Percentiles rank a stretch among this genome's conserved stretches.
phyloP scores from a whole-genome alignment of 202 grass and related monocot species.

The Saccharum hybrid region DNA sequence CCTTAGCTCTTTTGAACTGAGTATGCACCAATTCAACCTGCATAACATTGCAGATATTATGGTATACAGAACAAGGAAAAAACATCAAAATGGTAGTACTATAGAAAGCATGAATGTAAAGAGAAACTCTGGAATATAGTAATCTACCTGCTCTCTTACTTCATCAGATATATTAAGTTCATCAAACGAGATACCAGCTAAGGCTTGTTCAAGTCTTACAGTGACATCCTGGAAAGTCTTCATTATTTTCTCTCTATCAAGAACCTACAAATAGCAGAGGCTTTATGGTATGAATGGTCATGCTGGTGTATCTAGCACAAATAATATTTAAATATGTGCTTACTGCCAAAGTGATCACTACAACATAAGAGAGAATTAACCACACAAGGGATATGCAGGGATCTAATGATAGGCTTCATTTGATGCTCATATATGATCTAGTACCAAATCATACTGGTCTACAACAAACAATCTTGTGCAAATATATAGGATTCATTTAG shows the following conservation, averaged over 20 bases:
- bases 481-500: slow-evolving; percentile 8
- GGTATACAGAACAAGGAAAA: not conserved
- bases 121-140: slow-evolving; percentile 27
- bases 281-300: not conserved
- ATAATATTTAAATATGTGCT: not conserved
- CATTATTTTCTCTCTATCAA: slow-evolving; percentile 75
- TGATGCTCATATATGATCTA: slow-evolving; percentile 12
- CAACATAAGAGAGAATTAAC: slow-evolving; percentile 26
- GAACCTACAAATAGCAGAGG: slow-evolving; percentile 62
- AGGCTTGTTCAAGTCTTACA: slow-evolving; percentile 70
- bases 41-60: slow-evolving; percentile 43
- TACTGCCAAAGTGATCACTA: not conserved
- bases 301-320: not conserved
- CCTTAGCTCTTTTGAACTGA: slow-evolving; percentile 96
- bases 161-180: slow-evolving; percentile 91
- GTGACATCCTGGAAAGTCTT: slow-evolving; percentile 75
- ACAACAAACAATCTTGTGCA: slow-evolving; percentile 12
- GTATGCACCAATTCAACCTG: slow-evolving; percentile 89
- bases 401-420: slow-evolving; percentile 5
- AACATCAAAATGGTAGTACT: not conserved
- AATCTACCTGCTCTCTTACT: slow-evolving; percentile 89
- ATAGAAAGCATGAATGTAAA: slow-evolving; percentile 7
- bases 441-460: slow-evolving; percentile 21
- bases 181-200: slow-evolving; percentile 73
- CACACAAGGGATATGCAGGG: not conserved